These are phyloP conservation scores for Botrytis medusae DNA, from an alignment of 2,329 filamentous ascomycete species.

Conservation along the genomic window DNA sequence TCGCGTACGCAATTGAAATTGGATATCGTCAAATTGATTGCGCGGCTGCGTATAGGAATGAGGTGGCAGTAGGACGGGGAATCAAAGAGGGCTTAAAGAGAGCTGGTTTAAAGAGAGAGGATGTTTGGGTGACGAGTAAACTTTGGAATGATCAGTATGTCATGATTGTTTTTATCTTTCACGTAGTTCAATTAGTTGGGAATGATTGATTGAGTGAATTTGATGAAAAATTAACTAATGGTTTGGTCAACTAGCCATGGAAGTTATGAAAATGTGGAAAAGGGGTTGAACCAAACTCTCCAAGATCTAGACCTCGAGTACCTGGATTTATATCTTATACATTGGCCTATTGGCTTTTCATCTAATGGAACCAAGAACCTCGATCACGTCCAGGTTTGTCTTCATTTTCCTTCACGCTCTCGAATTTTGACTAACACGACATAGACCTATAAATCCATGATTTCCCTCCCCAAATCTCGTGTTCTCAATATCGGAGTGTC, in stretches of 20 bases:
- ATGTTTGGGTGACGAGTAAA: slow-evolving; percentile 35
- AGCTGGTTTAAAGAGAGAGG: slow-evolving; percentile 23
- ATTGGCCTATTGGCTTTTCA: slow-evolving; percentile 57
- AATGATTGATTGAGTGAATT: no score
- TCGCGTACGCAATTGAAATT: slow-evolving; percentile 27
- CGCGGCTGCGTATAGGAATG: slow-evolving; percentile 29
- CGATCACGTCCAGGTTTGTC: slow-evolving; percentile 8
- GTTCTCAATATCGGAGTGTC: slow-evolving; percentile 78
- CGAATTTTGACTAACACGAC: slow-evolving; percentile 49
- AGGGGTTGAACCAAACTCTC: slow-evolving; percentile 55
- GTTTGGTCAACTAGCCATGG: background rate
- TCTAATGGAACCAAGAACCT: slow-evolving; percentile 42
- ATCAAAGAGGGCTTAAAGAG: slow-evolving; percentile 27
- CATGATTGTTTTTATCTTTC: background rate
- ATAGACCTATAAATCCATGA: slow-evolving; percentile 74
- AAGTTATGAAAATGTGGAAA: slow-evolving; percentile 10
- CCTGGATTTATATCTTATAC: slow-evolving; percentile 68
- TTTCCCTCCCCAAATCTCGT: slow-evolving; percentile 65
- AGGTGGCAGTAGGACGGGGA: slow-evolving; percentile 28
- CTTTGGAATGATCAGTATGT: slow-evolving; percentile 30
- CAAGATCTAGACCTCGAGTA: slow-evolving; percentile 61
- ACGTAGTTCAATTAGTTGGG: slow-evolving; percentile 39
- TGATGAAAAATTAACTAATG: background rate
- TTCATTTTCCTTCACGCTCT: no score
- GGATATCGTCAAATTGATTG: slow-evolving; percentile 34